Base-by-base conservation (phyloP, 345 rosid genomes). In the Citrus unshiu region DNA sequence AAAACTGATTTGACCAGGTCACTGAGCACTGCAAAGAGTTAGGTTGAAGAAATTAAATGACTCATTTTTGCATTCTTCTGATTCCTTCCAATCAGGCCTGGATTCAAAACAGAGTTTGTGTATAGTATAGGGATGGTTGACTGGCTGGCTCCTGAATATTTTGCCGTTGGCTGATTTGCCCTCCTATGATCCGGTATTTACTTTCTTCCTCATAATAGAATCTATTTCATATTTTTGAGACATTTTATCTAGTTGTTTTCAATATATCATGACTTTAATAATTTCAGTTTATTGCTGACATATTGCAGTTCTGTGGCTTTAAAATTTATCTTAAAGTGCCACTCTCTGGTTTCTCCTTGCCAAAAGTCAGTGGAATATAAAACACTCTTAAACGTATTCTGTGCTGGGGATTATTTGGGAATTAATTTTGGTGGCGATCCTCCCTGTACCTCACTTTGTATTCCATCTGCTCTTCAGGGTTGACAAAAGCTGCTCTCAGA, bases 11-110 rank as follows among this genome's bases (percentile, higher is more conserved):
- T 62, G 22, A 83, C 64, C 66, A 81, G 61, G 77, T 78, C 82
- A 21, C 69, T 70, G 67, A 43, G 14, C 12, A 37, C 30, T 77
- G 81, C 40, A 27, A 87, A 81, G 83, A 64, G 84, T 29, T 79
- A 72, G 77, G 77, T 51, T 63, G 74, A 40, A 19, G 40, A 13
- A 12, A 68, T 32, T 21, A 59, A 65, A 58, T 27, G 32, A 34
- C 51, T 71, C 19, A 37, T 73, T 78, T 66, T 18, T 77, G 65
- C 70, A 32, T 62, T 72, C 58, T 74, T 72, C 39, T 27, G 32
- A 58, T 54, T 64, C 58, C 78, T 37, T 51, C 77, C 77, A 51
- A 35, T 54, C 51, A 39, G 58, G 14, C 40, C 10, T 7, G 49
- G 77, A 56, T 69, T 68, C 68, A 73, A 63, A 58, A 74, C 76